Percentiles rank a stretch among this genome's conserved stretches.
Evolutionary conservation across 2,329 filamentous ascomycete genomes (phyloP).

Genomic region (Chaetoscypha palmicola): DNA sequence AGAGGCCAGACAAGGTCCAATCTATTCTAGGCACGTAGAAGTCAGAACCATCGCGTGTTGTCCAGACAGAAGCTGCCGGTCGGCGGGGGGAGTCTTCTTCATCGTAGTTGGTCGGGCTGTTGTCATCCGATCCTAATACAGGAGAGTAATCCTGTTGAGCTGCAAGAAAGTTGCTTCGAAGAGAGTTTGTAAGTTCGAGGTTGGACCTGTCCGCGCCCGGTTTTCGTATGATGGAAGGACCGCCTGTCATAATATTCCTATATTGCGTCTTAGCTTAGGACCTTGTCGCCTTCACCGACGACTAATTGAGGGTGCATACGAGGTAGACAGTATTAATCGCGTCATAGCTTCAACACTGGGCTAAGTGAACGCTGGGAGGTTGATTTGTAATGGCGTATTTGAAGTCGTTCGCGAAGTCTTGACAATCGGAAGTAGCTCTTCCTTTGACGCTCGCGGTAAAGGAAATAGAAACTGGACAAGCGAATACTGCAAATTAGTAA

Average conservation of each 20-base stretch:
- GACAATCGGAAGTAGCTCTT: no score
- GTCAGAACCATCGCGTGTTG: conserved; percentile 49
- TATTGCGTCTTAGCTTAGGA: conserved; percentile 11
- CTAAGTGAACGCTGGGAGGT: no score
- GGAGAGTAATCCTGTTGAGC: conserved; percentile 57
- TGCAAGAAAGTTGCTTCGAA: conserved; percentile 74
- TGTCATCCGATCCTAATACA: conserved; percentile 33
- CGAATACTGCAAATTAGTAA: neutral
- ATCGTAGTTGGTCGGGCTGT: conserved; percentile 29
- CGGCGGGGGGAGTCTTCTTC: conserved; percentile 27
- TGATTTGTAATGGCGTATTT: no score
- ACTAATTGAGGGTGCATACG: conserved; percentile 47
- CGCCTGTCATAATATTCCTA: conserved; percentile 57
- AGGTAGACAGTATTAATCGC: conserved; percentile 79
- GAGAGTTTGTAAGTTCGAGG: conserved; percentile 81
- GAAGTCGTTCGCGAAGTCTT: no score
- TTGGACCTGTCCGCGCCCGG: conserved; percentile 77
- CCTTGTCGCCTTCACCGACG: conserved; percentile 3
- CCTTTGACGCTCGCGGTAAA: neutral
- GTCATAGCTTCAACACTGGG: conserved; percentile 54
- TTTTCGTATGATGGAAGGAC: conserved; percentile 77
- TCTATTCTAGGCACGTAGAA: conserved; percentile 75
- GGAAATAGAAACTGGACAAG: neutral
- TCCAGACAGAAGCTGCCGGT: conserved; percentile 52
- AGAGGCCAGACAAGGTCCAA: conserved; percentile 61